phyloP scores from a whole-genome alignment of 768 basidiomycete genomes.

The Daedalea quercina region DNA sequence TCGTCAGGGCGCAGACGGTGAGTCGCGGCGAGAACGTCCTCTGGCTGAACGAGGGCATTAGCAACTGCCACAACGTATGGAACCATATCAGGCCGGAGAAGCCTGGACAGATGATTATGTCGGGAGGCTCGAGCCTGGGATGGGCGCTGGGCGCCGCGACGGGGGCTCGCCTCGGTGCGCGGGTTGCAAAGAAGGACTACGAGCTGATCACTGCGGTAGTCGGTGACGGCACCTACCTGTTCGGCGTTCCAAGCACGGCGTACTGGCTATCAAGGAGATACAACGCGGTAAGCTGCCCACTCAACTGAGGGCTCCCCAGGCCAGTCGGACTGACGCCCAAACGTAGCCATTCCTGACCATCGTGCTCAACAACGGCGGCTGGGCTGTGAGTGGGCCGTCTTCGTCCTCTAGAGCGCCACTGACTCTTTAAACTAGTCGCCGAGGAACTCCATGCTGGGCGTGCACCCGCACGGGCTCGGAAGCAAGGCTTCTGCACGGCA shows the following conservation, averaged over 20 bases:
- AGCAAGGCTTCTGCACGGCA: conserved; percentile 33
- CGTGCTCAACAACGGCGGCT: conserved; percentile 67
- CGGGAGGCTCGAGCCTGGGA: conserved; percentile 62
- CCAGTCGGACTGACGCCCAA: no score
- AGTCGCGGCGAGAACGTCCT: conserved; percentile 33
- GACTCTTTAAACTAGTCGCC: conserved; percentile 37
- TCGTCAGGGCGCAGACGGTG: conserved; percentile 32
- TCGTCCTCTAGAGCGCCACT: neutral
- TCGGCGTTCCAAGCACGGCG: conserved; percentile 55
- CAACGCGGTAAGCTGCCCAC: conserved; percentile 41
- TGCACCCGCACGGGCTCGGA: conserved; percentile 55
- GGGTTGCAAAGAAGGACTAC: conserved; percentile 24
- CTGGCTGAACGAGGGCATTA: conserved; percentile 59
- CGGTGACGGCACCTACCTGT: conserved; percentile 67
- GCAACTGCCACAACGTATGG: conserved; percentile 50
- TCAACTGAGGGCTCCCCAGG: no score
- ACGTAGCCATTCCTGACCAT: conserved; percentile 47
- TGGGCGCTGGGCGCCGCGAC: conserved; percentile 64
- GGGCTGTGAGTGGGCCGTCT: conserved; percentile 37
- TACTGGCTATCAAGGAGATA: conserved; percentile 74
- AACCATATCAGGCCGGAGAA: conserved; percentile 46
- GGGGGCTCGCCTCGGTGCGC: conserved; percentile 45
- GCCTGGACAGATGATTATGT: conserved; percentile 45
- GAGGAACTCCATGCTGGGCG: conserved; percentile 54
- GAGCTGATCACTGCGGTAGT: conserved; percentile 57